Base-by-base conservation (phyloP, 305 asterid genomes). In the Stenogyne calaminthoides region DNA sequence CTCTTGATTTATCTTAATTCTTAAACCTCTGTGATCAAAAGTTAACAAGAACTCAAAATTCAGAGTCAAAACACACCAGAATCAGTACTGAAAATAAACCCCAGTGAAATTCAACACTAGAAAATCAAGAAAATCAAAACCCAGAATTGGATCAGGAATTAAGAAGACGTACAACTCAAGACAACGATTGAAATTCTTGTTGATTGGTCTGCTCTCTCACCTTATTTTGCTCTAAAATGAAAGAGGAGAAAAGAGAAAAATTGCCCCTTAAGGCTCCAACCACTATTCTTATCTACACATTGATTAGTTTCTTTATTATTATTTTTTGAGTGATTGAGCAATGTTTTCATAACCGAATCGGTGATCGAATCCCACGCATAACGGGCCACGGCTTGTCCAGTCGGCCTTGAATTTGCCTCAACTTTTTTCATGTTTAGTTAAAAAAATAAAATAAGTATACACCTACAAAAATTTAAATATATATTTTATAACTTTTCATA, bases 231-330 rank as follows among this genome's bases (percentile, higher is more conserved):
- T n/a, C n/a, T n/a, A n/a, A 66, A 73, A 70, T 56, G 70, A 80
- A 75, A 51, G 75, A 70, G 56, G 54, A 52, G 70, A 58, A 69
- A 67, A 64, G 46, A 49, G 63, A 16, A 58, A 16, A 76, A n/a
- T 19, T 32, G 10, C 22, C 34, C 73, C 72, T 44, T 42, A 36
- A 44, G 73, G 32, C 75, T 72, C 67, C 83, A 75, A 80, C 86
- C 81, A 77, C 83, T 67, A 65, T 52, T 71, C 88, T 83, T 88
- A 84, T 86, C 88, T 80, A 63, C 49, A 72, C 73, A 78, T 37
- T 63, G 59, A 62, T 73, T 79, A 55, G 46, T 58, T 74, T 65
- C 36, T 65, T 77, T 67, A 80, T 72, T 80, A 22, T 55, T 46
- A 4, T 29, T 47, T 19, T 2, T 6, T 49, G 60, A 37, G 25